Evolutionary conservation across 1,284 basidiomycete genomes (phyloP), one percentile per base, ranked within the genome.

Genomic region (Apiotrichum gamsii): DNA sequence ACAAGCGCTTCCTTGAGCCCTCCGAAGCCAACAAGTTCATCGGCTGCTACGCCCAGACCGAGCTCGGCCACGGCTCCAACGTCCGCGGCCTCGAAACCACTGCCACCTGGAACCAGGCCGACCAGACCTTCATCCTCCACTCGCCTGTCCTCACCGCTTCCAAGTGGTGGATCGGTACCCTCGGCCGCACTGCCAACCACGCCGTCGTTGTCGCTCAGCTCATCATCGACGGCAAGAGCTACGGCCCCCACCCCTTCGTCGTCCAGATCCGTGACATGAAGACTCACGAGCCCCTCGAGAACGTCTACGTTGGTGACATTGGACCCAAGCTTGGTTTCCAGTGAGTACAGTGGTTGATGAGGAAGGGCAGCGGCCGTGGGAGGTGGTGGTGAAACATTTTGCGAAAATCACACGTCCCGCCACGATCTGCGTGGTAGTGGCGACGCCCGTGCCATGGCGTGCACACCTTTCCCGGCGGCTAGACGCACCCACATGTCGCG

Each of bases 81-180:
- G 77, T 79, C n/a, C 77, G 77, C 9, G 78, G 78, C 10, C 69
- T 80, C 35, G 76, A 79, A 60, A 80, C 78, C 24, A 79, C 78
- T 6, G 77, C 78, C 0, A 79, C 77, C 1, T 78, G 79, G 51
- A 77, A 79, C 59, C 64, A 65, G 18, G 54, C 62, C 39, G 67
- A 76, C 9, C 77, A 79, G 64, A 76, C 79, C 57, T 79, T 78
- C 43, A 61, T 78, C 40, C 75, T 80, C 39, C 77, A 80, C 62
- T 78, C 78, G 4, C 75, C 76, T 16, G 64, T 69, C 52, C 59
- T 76, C 24, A 70, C 68, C 8, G 73, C 75, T 2, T 75, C 74
- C 4, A 77, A 77, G 58, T 77, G 76, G 76, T 77, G 76, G 76
- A 80, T 79, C 56, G 78, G 78, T 38, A 76, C 77, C 28, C 77